Evolutionary conservation across 306 rosid genomes (phyloP), one percentile per base, ranked within the genome.

Genomic region (Astragalus membranaceus): DNA sequence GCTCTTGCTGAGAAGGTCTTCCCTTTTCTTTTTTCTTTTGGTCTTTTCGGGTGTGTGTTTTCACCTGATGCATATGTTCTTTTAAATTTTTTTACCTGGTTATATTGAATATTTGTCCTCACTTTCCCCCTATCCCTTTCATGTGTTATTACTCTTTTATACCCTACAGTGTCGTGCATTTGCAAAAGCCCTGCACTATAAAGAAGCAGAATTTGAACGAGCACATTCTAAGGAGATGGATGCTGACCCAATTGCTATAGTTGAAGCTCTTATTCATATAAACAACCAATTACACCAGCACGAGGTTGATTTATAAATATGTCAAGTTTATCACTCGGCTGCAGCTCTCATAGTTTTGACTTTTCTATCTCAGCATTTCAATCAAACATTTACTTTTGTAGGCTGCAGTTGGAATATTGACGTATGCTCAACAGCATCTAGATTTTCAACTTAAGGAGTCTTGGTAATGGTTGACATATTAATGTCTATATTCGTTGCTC

Each of bases 371-470:
- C 14, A 42, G 48, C 58, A 35, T 75, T 58, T 61, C 54, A 65
- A 54, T 66, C n/a, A 26, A 78, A 60, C 54, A 39, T 62, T 68
- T 75, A 2, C 67, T 64, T 85, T 83, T 68, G 41, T 76, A 94
- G 99, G 99, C 99, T 80, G 99, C 97, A 8, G 92, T 91, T 75
- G 99, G 99, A 69, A 91, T 94, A 83, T 85, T 94, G 84, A 91
- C 99, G 58, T 76, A 83, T 83, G 99, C 99, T 37, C 97, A 94
- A 50, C 97, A 86, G 73, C 32, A 75, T 80, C 78, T 94, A 67
- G 99, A 86, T 36, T 96, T 94, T 76, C 97, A 91, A 79, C 83
- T 94, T 65, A 91, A 94, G 84, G 99, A 90, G 81, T 88, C 99
- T 42, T 94, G 99, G 99, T 94, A 87, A 75, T 64, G 56, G 54